These are phyloP conservation scores for Cytidiella melzeri DNA, from an alignment of 768 basidiomycete species.

Conservation along the genomic window DNA sequence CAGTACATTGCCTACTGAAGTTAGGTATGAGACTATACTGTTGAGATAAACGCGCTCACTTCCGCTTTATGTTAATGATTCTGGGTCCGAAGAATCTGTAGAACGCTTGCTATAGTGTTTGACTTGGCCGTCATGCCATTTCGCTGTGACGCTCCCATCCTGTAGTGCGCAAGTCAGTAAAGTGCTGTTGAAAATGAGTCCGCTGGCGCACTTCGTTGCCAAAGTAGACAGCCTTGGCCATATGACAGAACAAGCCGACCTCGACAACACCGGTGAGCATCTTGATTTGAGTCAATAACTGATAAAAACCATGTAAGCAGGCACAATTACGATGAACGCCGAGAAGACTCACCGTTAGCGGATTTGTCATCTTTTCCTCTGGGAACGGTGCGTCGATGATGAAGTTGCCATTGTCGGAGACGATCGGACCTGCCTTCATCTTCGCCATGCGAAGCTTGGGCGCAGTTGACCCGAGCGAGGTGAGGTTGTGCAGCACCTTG, in stretches of 20 bases:
- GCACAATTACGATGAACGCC: no score
- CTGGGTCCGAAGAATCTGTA: no score
- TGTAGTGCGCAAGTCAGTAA: constrained; percentile 21
- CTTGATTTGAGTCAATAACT: constrained; percentile 82
- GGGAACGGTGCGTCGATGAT: constrained; percentile 94
- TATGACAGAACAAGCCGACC: constrained; percentile 92
- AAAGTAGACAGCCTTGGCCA: constrained; percentile 96
- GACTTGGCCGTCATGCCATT: constrained; percentile 43
- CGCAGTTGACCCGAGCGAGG: constrained; percentile 54
- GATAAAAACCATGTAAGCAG: no score
- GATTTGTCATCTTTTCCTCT: constrained; percentile 58
- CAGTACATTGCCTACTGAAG: no score
- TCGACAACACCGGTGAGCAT: constrained; percentile 98
- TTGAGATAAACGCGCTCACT: no score
- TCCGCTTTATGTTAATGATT: no score
- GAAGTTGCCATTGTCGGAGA: constrained; percentile 96
- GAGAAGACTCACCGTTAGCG: constrained; percentile 42
- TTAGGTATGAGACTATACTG: no score
- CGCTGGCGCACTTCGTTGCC: constrained; percentile 60
- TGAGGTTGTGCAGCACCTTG: constrained; percentile 72
- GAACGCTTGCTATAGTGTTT: constrained; percentile 25
- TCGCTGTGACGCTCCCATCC: constrained; percentile 69
- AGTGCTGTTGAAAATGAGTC: neutral
- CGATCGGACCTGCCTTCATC: constrained; percentile 91
- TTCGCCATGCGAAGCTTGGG: constrained; percentile 90